Evolutionary conservation across 805 yeast genomes (phyloP).

Genomic region (Cyberlindnera maclurae): DNA sequence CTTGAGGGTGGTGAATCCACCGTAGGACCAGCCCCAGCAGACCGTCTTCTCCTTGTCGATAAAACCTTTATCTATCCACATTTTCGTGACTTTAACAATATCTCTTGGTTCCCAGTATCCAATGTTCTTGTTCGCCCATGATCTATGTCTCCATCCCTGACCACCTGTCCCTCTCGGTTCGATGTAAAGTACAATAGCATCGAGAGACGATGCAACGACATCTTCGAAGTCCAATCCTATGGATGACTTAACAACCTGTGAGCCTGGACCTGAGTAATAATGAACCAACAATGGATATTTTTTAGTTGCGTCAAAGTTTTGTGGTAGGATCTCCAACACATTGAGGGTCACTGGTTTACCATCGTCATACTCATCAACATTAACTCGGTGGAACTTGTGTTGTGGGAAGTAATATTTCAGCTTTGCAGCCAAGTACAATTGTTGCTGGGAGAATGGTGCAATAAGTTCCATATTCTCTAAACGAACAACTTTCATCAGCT

Average conservation of each 20-base stretch:
- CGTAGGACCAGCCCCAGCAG: slow-evolving; percentile 98
- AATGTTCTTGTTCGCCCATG: slow-evolving; percentile 69
- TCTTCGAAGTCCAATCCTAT: slow-evolving; percentile 64
- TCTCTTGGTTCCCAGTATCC: slow-evolving; percentile 84
- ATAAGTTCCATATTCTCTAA: slow-evolving; percentile 24
- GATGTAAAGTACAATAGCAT: slow-evolving; percentile 83
- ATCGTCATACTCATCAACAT: slow-evolving; percentile 39
- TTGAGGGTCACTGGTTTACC: slow-evolving; percentile 43
- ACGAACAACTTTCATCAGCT: slow-evolving; percentile 63
- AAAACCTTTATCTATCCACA: slow-evolving; percentile 41
- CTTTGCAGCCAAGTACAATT: slow-evolving; percentile 5
- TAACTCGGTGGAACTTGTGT: slow-evolving; percentile 38
- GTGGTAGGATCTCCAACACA: slow-evolving; percentile 70
- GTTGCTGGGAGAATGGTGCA: slow-evolving; percentile 6
- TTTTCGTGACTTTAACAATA: slow-evolving; percentile 72
- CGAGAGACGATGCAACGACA: slow-evolving; percentile 64
- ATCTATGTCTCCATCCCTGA: slow-evolving; percentile 71
- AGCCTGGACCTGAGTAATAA: slow-evolving; percentile 97
- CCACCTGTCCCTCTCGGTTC: slow-evolving; percentile 97
- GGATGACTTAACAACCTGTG: slow-evolving; percentile 64
- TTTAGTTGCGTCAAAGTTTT: slow-evolving; percentile 49
- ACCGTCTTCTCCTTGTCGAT: slow-evolving; percentile 66
- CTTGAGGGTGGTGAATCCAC: slow-evolving; percentile 88
- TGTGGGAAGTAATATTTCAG: slow-evolving; percentile 48
- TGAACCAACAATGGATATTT: slow-evolving; percentile 78